phyloP scores from a whole-genome alignment of 2,329 filamentous ascomycete genomes.

The Neoarthrinium moseri region DNA sequence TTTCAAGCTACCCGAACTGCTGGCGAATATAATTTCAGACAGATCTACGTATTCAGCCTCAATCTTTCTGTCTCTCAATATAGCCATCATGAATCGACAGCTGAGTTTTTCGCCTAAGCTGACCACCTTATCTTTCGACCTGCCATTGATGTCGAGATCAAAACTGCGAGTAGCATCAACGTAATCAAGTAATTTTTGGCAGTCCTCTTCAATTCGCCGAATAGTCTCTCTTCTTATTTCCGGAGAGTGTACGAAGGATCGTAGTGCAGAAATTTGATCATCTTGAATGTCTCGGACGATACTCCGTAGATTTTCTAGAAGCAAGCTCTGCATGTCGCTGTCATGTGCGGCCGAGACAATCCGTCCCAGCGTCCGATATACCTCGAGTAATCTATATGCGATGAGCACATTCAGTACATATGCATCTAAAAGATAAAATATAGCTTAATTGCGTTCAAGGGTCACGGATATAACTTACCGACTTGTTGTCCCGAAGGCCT shows the following conservation, averaged over 20 bases:
- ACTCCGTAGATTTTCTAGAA: slow-evolving; percentile 64
- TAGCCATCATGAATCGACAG: slow-evolving; percentile 83
- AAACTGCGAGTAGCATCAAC: slow-evolving; percentile 63
- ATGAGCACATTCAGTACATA: too few species aligned
- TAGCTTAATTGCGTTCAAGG: slow-evolving; percentile 11
- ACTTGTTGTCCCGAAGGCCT: slow-evolving; percentile 92
- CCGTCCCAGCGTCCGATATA: slow-evolving; percentile 56
- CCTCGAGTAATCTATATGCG: slow-evolving; percentile 57
- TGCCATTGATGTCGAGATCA: slow-evolving; percentile 72
- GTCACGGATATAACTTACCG: slow-evolving; percentile 58
- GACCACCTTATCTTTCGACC: slow-evolving; percentile 83
- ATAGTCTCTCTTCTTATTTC: slow-evolving; percentile 59
- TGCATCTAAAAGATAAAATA: slow-evolving; percentile 13
- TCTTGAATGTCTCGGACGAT: slow-evolving; percentile 78
- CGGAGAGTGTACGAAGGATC: slow-evolving; percentile 57
- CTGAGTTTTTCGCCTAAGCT: slow-evolving; percentile 96
- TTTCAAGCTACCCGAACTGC: too few species aligned
- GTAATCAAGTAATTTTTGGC: slow-evolving; percentile 75
- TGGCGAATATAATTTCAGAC: too few species aligned
- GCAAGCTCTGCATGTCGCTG: slow-evolving; percentile 49
- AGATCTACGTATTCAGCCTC: too few species aligned
- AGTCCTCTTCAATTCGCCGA: slow-evolving; percentile 73
- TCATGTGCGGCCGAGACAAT: slow-evolving; percentile 53
- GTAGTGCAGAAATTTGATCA: slow-evolving; percentile 76
- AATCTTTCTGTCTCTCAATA: slow-evolving; percentile 77